A percentile compares a stretch with the other conserved stretches of the same genome.
Evolutionary conservation across 108 stramenopile species (phyloP).

Genomic region (Aurantiochytrium sp.): DNA sequence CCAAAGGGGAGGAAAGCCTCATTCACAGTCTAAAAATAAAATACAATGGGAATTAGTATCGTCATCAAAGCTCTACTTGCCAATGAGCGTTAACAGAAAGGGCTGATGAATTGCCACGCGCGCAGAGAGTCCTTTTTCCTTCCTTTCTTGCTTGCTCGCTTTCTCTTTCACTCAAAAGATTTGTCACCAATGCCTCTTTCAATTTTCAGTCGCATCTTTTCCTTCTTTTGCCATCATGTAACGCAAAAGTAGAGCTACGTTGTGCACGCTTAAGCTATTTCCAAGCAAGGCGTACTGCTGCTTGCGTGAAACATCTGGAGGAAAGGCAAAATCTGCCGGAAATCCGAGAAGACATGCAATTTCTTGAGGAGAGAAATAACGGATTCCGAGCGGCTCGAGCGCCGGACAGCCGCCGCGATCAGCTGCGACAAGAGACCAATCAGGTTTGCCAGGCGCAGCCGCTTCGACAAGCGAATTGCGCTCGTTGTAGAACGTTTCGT

Average conservation of each 20-base stretch:
- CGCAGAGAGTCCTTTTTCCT: too few species aligned
- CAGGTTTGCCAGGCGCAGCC: neutral
- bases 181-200: too few species aligned
- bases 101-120: too few species aligned
- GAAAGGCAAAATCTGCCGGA: constrained; percentile 11
- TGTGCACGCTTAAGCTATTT: constrained; percentile 17
- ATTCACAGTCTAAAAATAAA: too few species aligned
- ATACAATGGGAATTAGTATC: too few species aligned
- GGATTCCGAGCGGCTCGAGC: neutral
- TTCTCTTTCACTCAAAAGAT: too few species aligned
- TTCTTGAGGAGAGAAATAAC: constrained; percentile 24
- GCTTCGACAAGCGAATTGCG: neutral
- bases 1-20: too few species aligned
- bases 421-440: neutral
- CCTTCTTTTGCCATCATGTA: neutral
- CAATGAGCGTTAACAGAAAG: too few species aligned
- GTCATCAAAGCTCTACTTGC: too few species aligned
- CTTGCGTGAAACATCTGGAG: neutral
- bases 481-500: neutral
- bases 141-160: too few species aligned
- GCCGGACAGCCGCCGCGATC: neutral
- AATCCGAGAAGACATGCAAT: constrained; percentile 16
- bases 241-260: neutral
- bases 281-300: constrained; percentile 16
- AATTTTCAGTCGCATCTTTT: too few species aligned